Base-by-base conservation (phyloP, 1,284 basidiomycete genomes). In the Melampsora larici-populina region DNA sequence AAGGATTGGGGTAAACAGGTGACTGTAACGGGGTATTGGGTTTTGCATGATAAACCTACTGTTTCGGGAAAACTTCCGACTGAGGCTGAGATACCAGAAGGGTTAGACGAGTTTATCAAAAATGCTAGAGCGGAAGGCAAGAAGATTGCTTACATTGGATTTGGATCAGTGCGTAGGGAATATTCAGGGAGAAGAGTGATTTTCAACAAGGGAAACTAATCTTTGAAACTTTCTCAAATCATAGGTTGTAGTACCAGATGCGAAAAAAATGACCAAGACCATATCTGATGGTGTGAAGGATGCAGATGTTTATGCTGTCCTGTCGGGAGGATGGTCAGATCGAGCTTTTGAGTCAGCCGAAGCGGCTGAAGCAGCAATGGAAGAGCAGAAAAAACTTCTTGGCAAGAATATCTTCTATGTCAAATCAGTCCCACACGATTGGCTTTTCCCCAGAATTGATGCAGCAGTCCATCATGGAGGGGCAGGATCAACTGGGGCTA, bases 1-100 rank as follows among this genome's bases (percentile, higher is more conserved):
- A 84, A 97, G 73, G 96, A 99, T 83, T 99, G 96, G 96, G 92
- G 93, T 9, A 94, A 98, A 84, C 97, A 94, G 93, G 97, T 97
- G 79, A 90, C 92, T 72, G 90, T 97, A 0, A 96, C 94, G 69
- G 95, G 94, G 6, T 97, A 95, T 84, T 97, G 94, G 94, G 94
- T 94, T 88, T 87, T 97, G 68, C 89, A 95, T 79, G 91, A 93
- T 79, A 92, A 94, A 1, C 92, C 95, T 80, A 92, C 92, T 69
- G 89, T 90, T 78, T 81, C 82, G 9, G 87, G 89, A 31, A 60
- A 65, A 21, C 60, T 46, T n/a, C 33, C 29, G 36, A n/a, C 66
- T 90, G 90, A 85, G 92, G 92, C 84, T 97, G 94, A 94, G 9
- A 92, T 95, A 17, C 93, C 95, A 0, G 83, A 87, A 11, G 91